These are phyloP conservation scores for Epichloe amarillans DNA, from an alignment of 2,329 filamentous ascomycete genomes.

Conservation along the genomic window DNA sequence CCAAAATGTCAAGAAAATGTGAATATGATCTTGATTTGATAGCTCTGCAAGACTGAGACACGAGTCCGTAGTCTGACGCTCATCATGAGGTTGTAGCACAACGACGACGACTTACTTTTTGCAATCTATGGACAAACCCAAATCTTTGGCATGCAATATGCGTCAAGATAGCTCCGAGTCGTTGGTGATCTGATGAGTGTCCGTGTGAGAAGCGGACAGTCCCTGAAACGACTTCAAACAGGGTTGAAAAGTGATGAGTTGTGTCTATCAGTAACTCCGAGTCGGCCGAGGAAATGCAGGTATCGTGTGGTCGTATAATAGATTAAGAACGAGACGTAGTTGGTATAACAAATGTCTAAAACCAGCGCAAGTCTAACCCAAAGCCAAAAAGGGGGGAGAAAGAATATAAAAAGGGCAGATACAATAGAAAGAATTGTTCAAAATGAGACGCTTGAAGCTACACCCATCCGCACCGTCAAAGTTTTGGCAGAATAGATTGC, in stretches of 20 bases:
- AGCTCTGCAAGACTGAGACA: no score
- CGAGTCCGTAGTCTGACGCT: background rate
- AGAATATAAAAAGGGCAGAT: conserved; percentile 10
- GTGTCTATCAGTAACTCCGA: conserved; percentile 10
- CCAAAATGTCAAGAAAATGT: background rate
- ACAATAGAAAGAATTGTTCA: background rate
- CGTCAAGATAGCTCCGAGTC: conserved; percentile 12
- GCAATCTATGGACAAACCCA: conserved; percentile 1
- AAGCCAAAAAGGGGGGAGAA: conserved; percentile 15
- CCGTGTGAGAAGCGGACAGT: background rate
- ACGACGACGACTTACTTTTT: background rate
- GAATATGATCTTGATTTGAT: no score
- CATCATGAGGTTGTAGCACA: background rate
- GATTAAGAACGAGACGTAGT: conserved; percentile 10
- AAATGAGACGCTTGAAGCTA: background rate
- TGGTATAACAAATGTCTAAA: conserved; percentile 21
- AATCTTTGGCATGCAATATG: conserved; percentile 17
- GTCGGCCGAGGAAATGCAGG: conserved; percentile 8
- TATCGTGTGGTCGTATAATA: conserved; percentile 7
- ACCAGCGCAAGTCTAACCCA: conserved; percentile 26
- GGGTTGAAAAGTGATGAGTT: background rate
- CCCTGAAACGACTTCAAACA: background rate
- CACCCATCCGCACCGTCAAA: conserved; percentile 16
- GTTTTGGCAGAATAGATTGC: conserved; percentile 2
- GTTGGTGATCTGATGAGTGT: conserved; percentile 5